Evolutionary conservation across 2,329 filamentous ascomycete species (phyloP).

Genomic region (Cercospora brassicicola): DNA sequence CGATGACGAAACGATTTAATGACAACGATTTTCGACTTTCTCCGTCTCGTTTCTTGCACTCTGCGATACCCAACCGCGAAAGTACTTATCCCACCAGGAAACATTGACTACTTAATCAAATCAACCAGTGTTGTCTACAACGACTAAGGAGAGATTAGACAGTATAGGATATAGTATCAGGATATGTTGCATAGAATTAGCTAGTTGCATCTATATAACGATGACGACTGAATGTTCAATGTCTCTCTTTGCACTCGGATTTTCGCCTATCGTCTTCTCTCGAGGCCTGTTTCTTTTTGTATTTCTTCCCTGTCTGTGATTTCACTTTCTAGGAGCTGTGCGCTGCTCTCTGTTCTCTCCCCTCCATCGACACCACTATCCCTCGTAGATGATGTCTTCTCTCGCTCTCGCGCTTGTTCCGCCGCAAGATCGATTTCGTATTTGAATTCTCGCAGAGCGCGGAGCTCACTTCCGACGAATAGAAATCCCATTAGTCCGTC

Average conservation of each 20-base stretch:
- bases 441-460: conserved; percentile 83
- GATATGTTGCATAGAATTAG: not conserved
- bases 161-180: not conserved
- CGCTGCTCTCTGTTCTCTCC: not conserved
- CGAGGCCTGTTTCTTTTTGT: not conserved
- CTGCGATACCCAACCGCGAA: not conserved
- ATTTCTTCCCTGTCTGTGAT: not conserved
- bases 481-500: conserved; percentile 84
- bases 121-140: not conserved
- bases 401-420: conserved; percentile 28
- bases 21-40: not conserved
- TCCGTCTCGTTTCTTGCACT: not conserved
- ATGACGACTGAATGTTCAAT: not conserved
- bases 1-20: not conserved
- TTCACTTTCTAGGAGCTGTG: not conserved
- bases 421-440: conserved; percentile 81
- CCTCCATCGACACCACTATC: not conserved
- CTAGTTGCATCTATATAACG: not conserved
- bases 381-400: not conserved
- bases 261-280: not conserved
- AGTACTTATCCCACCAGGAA: not conserved
- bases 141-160: not conserved
- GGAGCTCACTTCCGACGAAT: conserved; percentile 81
- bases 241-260: not conserved
- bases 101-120: not conserved